These are phyloP conservation scores for Colletotrichum agaves DNA, from an alignment of 2,329 filamentous ascomycete genomes.

Conservation along the genomic window DNA sequence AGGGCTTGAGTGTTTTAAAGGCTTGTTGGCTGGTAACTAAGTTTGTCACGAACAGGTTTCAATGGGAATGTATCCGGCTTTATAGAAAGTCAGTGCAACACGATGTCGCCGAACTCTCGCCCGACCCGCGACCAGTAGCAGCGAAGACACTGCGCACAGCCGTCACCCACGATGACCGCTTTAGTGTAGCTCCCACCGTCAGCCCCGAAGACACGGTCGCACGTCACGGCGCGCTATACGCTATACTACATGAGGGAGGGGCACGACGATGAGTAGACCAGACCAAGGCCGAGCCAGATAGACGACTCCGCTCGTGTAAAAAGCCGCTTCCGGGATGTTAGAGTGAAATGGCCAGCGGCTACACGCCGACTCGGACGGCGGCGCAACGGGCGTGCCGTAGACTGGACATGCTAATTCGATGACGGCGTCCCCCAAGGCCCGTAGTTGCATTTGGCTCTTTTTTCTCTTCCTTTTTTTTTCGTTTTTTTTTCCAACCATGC, in stretches of 20 bases:
- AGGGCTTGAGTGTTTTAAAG: neutral
- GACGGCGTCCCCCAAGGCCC: conserved; percentile 27
- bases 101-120: conserved; percentile 28
- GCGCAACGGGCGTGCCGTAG: conserved; percentile 31
- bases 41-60: conserved; percentile 31
- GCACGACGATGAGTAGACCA: neutral
- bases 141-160: conserved; percentile 15
- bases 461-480: too few species aligned
- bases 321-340: conserved; percentile 34
- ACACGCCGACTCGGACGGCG: conserved; percentile 27
- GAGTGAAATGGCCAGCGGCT: conserved; percentile 12
- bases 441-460: conserved; percentile 11
- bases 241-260: conserved; percentile 26
- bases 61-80: conserved; percentile 23
- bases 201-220: conserved; percentile 17
- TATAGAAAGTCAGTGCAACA: conserved; percentile 35
- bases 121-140: conserved; percentile 27
- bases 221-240: conserved; percentile 32
- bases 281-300: conserved; percentile 2
- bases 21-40: neutral
- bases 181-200: neutral
- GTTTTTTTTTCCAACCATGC: conserved; percentile 16
- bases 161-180: conserved; percentile 30
- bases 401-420: conserved; percentile 19
- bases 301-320: conserved; percentile 16